Evolutionary conservation across 2,329 filamentous ascomycete species (phyloP).

Genomic region (Reticulascus tulasneorum): DNA sequence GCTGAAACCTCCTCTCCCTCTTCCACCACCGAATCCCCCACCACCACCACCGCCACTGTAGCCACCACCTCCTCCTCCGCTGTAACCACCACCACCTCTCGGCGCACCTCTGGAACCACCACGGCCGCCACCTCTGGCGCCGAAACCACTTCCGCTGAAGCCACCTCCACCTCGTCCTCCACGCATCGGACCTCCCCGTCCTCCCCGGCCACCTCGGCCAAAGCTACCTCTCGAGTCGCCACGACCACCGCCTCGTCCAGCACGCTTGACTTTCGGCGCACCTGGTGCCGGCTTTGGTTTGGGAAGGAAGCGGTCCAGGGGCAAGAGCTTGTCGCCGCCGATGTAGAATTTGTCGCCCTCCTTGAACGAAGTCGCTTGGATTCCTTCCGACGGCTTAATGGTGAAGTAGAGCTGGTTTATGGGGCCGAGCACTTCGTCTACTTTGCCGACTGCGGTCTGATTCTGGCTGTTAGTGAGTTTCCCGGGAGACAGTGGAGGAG

Average conservation of each 20-base stretch:
- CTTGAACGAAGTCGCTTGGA: conserved; percentile 93
- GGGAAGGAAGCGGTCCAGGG: conserved; percentile 92
- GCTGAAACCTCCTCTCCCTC: conserved; percentile 14
- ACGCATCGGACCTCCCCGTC: conserved; percentile 37
- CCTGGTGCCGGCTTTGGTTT: conserved; percentile 77
- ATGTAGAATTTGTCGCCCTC: conserved; percentile 97
- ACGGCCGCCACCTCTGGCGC: conserved; percentile 10
- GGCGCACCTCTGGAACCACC: conserved; percentile 14
- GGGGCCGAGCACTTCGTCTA: conserved; percentile 95
- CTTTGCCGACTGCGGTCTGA: conserved; percentile 84
- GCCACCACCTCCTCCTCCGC: conserved; percentile 22
- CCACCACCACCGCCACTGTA: conserved; percentile 19
- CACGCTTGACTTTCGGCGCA: conserved; percentile 59
- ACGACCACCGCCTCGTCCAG: conserved; percentile 40
- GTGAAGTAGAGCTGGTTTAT: conserved; percentile 99
- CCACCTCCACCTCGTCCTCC: conserved; percentile 19
- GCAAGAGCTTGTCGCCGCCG: conserved; percentile 87
- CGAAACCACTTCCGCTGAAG: conserved; percentile 25
- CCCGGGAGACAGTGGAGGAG: neutral
- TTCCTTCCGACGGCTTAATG: conserved; percentile 94
- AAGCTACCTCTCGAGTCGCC: conserved; percentile 30
- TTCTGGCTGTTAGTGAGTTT: neutral
- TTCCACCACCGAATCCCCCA: conserved; percentile 9
- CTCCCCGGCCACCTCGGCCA: conserved; percentile 29
- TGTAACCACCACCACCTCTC: conserved; percentile 34